Evolutionary conservation across 2,329 filamentous ascomycete species (phyloP).

Genomic region (Thelonectria blattea): DNA sequence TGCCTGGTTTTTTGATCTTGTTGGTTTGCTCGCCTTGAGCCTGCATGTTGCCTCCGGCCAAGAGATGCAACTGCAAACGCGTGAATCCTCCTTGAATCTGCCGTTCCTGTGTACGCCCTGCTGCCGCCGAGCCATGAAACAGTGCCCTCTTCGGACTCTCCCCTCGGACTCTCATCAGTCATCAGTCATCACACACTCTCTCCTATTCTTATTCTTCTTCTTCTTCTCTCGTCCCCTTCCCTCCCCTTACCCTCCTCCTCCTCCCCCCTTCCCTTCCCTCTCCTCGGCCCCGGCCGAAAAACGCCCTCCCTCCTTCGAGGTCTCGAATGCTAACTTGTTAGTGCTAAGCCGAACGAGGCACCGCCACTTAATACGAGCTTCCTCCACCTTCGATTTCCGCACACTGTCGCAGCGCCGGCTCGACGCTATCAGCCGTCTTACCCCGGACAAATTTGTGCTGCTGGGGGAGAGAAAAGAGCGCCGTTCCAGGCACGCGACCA

Average conservation of each 20-base stretch:
- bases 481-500: conserved; percentile 11
- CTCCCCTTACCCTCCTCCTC: neutral
- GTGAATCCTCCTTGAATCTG: neutral
- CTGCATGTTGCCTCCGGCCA: neutral
- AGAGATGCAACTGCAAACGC: neutral
- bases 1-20: neutral
- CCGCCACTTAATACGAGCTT: conserved; percentile 15
- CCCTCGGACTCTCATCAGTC: no score
- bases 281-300: neutral
- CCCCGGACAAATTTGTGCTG: conserved; percentile 11
- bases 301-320: neutral
- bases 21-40: neutral
- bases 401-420: conserved; percentile 1
- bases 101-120: no score
- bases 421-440: conserved; percentile 10
- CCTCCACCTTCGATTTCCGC: conserved; percentile 7
- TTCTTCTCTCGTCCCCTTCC: neutral
- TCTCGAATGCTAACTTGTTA: neutral
- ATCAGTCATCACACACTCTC: no score
- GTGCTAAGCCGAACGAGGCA: neutral
- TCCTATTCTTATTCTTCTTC: no score
- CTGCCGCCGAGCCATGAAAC: neutral
- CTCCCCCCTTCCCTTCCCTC: neutral
- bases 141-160: no score
- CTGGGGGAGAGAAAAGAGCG: neutral